These are phyloP conservation scores for Dactylonectria estremocensis DNA, from an alignment of 2,329 filamentous ascomycete genomes.

Conservation along the genomic window DNA sequence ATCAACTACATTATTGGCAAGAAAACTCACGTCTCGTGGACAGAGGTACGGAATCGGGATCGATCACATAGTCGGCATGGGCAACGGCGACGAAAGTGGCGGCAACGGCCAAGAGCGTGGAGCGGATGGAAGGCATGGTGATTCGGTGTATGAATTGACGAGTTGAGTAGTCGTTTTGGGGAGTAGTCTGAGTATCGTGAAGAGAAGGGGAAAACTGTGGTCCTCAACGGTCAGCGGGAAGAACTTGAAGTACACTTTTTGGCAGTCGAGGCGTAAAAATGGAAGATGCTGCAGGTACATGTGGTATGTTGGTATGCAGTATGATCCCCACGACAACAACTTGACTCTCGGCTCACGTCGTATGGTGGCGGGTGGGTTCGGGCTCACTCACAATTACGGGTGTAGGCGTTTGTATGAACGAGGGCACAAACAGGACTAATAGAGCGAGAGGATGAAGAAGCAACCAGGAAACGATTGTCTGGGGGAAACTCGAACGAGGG, in stretches of 20 bases:
- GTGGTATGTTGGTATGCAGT: slow-evolving; percentile 17
- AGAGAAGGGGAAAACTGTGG: background rate
- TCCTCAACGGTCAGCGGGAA: slow-evolving; percentile 9
- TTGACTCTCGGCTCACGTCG: background rate
- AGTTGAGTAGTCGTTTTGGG: background rate
- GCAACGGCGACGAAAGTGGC: slow-evolving; percentile 67
- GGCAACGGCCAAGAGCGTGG: slow-evolving; percentile 68
- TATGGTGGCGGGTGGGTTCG: slow-evolving; percentile 22
- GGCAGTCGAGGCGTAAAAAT: background rate
- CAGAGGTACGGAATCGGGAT: slow-evolving; percentile 72
- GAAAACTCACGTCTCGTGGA: slow-evolving; percentile 64
- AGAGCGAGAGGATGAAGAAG: slow-evolving; percentile 18
- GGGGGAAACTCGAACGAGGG: background rate
- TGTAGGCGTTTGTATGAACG: slow-evolving; percentile 24
- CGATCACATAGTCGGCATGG: slow-evolving; percentile 72
- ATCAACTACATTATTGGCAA: background rate
- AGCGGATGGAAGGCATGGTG: slow-evolving; percentile 70
- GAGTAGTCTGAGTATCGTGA: slow-evolving; percentile 19
- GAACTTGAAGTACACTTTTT: background rate
- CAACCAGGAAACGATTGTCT: background rate
- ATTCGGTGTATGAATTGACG: slow-evolving; percentile 14
- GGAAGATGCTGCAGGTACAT: background rate
- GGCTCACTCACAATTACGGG: slow-evolving; percentile 23
- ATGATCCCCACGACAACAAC: slow-evolving; percentile 21
- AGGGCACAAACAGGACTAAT: slow-evolving; percentile 18